Percentiles rank a stretch among this genome's conserved stretches.
Evolutionary conservation across 148 eudicot genomes (phyloP).

Genomic region (Pharnaceum exiguum): DNA sequence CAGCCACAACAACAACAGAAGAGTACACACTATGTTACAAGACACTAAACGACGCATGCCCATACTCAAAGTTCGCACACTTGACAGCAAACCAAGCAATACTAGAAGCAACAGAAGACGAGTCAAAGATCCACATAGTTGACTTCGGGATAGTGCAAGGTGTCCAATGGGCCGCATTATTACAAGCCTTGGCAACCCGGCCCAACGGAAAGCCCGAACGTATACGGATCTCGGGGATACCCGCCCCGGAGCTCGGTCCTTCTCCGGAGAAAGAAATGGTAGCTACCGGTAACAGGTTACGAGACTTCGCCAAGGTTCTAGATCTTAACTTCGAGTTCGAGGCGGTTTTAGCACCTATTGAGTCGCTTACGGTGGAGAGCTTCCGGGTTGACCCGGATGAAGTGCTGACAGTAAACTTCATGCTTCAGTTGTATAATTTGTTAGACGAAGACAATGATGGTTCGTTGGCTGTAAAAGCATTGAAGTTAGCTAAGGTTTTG

Average conservation of each 20-base stretch:
- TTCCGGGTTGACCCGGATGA: conserved; percentile 57
- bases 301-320: conserved; percentile 62
- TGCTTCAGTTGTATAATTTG: conserved; percentile 75
- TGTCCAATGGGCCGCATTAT: conserved; percentile 87
- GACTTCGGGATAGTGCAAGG: conserved; percentile 95
- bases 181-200: conserved; percentile 85
- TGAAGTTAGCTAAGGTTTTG: conserved; percentile 57
- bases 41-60: conserved; percentile 83
- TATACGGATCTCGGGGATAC: conserved; percentile 81
- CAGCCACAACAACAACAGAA: conserved; percentile 42
- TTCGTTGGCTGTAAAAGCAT: conserved; percentile 29
- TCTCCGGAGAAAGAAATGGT: conserved; percentile 34
- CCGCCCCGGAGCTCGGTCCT: conserved; percentile 56
- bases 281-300: conserved; percentile 75
- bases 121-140: conserved; percentile 62
- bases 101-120: conserved; percentile 63
- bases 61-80: conserved; percentile 76
- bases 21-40: conserved; percentile 68
- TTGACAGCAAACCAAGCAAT: conserved; percentile 93
- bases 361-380: conserved; percentile 41
- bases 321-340: conserved; percentile 62
- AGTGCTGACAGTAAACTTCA: conserved; percentile 70
- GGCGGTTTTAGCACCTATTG: conserved; percentile 44
- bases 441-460: conserved; percentile 58
- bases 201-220: conserved; percentile 68